Base-by-base conservation (phyloP, 805 yeast genomes). In the Candida sakaeoensis region DNA sequence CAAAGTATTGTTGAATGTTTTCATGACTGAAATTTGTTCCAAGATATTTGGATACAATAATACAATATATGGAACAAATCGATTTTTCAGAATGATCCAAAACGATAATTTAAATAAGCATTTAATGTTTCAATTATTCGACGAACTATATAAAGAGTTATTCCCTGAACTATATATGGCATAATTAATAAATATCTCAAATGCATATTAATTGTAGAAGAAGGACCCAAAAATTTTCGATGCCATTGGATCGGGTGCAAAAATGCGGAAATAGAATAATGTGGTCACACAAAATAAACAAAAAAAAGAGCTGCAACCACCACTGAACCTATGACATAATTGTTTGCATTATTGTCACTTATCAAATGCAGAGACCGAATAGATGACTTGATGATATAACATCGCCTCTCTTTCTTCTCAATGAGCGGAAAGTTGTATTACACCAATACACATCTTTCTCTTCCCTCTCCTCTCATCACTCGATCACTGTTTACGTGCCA, bases 41-140 rank as follows among this genome's bases (percentile, higher is more conserved):
- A 81, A 74, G 50, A 73, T 89, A 1, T 87, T 90, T 43, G 96
- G 97, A 0, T 55, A 69, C 3, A 57, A 76, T 6, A 82, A 79
- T 45, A 74, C 95, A 3, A 70, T 66, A 39, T 69, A 65, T 42
- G 96, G 95, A 0, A 73, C 84, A 6, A 59, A 62, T 3, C 67
- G 75, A 32, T 37, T 85, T 1, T 83, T 84, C 56, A 73, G 72
- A 8, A 72, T 84, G 77, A 45, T 85, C 4, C 97, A 90, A 55
- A 85, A 86, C 50, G 85, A 80, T 42, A 68, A 71, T 18, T 61
- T 90, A 43, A 85, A 85, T 55, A 70, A 77, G 16, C 86, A 84
- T 51, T 57, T 90, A 40, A 52, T 82, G 0, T 72, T 77, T 39
- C 72, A 74, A 33, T 29, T 85, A 0, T 47, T 85, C 13, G 95